Evolutionary conservation across 208 protist species (phyloP).

Genomic region (Wallacemonas collosoma): DNA sequence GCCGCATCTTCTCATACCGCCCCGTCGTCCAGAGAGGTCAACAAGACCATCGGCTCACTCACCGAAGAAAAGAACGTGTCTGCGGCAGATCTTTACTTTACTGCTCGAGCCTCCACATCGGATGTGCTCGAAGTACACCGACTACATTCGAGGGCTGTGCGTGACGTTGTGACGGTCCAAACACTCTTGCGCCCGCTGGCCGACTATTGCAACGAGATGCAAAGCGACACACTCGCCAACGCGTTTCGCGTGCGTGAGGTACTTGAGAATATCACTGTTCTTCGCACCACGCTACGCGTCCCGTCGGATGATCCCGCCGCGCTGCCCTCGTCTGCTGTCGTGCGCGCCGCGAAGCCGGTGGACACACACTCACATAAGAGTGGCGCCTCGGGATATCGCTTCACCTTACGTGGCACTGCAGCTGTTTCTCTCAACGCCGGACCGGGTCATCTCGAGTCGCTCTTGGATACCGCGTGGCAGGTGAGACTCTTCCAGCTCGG

Average conservation of each 20-base stretch:
- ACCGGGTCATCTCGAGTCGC: constrained; percentile 12
- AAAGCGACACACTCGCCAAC: constrained; percentile 21
- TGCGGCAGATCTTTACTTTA: not conserved
- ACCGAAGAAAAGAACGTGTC: not conserved
- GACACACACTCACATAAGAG: not conserved
- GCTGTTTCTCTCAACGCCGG: not conserved
- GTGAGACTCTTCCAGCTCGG: constrained; percentile 47
- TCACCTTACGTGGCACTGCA: not conserved
- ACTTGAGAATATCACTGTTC: constrained; percentile 29
- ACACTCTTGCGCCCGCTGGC: constrained; percentile 44
- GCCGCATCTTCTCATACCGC: too few species aligned
- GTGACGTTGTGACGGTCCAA: constrained; percentile 46
- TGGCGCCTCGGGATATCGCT: not conserved
- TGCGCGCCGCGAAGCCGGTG: too few species aligned
- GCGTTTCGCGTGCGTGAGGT: constrained; percentile 33
- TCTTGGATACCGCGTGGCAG: constrained; percentile 46
- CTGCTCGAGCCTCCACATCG: constrained; percentile 19
- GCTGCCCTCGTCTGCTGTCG: not conserved
- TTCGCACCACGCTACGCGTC: constrained; percentile 4
- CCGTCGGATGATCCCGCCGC: not conserved
- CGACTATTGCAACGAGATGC: constrained; percentile 30
- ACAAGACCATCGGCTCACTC: constrained; percentile 35
- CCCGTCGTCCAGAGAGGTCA: not conserved
- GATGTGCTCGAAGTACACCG: constrained; percentile 48
- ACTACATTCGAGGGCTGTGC: constrained; percentile 27